phyloP scores from a whole-genome alignment of 2,329 filamentous ascomycete species.

The Sarocladiaceae sp. region DNA sequence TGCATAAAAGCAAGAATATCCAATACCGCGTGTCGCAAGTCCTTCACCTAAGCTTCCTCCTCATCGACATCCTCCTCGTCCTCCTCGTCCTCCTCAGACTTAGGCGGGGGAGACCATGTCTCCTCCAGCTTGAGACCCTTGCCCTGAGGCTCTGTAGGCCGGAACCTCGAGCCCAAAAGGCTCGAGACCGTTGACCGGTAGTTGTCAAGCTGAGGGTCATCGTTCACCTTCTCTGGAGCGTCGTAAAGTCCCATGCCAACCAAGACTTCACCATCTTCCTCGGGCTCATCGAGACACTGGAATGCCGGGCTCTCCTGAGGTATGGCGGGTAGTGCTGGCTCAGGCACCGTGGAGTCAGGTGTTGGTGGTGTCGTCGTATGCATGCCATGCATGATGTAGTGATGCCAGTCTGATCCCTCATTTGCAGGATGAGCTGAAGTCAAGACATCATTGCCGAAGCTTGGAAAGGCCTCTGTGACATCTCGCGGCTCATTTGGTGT shows the following conservation, averaged over 20 bases:
- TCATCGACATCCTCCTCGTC: slow-evolving; percentile 32
- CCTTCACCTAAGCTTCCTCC: slow-evolving; percentile 30
- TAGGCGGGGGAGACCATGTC: slow-evolving; percentile 65
- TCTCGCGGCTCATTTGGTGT: slow-evolving; percentile 15
- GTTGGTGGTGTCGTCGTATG: slow-evolving; percentile 50
- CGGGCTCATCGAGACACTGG: slow-evolving; percentile 42
- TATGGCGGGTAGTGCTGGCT: slow-evolving; percentile 40
- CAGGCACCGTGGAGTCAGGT: slow-evolving; percentile 49
- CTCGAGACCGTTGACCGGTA: slow-evolving; percentile 48
- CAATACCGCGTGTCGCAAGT: too few species aligned
- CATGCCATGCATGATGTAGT: slow-evolving; percentile 38
- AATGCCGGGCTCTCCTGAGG: slow-evolving; percentile 45
- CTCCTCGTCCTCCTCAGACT: slow-evolving; percentile 51
- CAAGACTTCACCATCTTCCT: slow-evolving; percentile 64
- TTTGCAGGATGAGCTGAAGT: neutral
- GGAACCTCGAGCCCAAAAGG: slow-evolving; percentile 45
- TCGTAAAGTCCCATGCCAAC: slow-evolving; percentile 82
- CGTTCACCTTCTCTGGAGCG: slow-evolving; percentile 51
- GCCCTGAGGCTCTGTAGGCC: slow-evolving; percentile 44
- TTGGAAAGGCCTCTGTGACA: slow-evolving; percentile 25
- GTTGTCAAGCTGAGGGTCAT: slow-evolving; percentile 45
- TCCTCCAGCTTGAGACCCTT: slow-evolving; percentile 78
- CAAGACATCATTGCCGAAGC: slow-evolving; percentile 12
- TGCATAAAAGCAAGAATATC: too few species aligned
- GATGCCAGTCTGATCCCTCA: slow-evolving; percentile 34